Base-by-base conservation (phyloP, 169 alveolate species). In the Neospora caninum region DNA sequence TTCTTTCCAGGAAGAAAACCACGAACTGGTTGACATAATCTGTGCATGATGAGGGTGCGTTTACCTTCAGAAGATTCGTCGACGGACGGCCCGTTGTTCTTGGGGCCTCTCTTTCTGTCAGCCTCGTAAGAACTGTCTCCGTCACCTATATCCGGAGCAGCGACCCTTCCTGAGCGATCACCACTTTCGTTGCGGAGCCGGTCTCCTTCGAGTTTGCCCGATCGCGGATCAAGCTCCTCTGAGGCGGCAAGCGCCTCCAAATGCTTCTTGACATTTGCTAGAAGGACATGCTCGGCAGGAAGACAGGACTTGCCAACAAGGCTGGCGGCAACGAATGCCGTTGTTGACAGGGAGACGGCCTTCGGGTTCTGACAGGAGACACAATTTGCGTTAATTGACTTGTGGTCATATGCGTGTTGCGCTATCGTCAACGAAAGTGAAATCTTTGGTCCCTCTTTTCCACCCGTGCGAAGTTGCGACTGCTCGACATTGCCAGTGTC, bases 251-350 rank as follows among this genome's bases (percentile, higher is more conserved):
- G 39, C 39, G 41, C 41, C 69, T 42, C 41, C n/a, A 82, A 16
- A 29, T 42, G 34, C 64, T 82, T 38, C 36, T 42, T 49, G 22
- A 43, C 53, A 25, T 22, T 29, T 41, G 41, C 54, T 4, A 82
- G 31, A 10, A 82, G 89, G 6, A 38, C 54, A 42, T 82, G 89
- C 39, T 82, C 67, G 34, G 34, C n/a, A 0, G 89, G 89, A 13
- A 82, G 89, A 31, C 54, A 82, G 25, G 89, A 41, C 67, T 82
- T 42, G 54, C n/a, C 69, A 67, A 42, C 89, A 31, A 42, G 64
- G 10, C 67, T 22, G 41, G 89, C 89, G 89, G 89, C 53, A 41
- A 82, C 89, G 67, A 82, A 41, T 10, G 89, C 89, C 2, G 34
- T 36, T 41, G 53, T 41, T 43, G 89, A 41, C 53, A 41, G 64